Evolutionary conservation across 768 basidiomycete genomes (phyloP).

Genomic region (Postia placenta): DNA sequence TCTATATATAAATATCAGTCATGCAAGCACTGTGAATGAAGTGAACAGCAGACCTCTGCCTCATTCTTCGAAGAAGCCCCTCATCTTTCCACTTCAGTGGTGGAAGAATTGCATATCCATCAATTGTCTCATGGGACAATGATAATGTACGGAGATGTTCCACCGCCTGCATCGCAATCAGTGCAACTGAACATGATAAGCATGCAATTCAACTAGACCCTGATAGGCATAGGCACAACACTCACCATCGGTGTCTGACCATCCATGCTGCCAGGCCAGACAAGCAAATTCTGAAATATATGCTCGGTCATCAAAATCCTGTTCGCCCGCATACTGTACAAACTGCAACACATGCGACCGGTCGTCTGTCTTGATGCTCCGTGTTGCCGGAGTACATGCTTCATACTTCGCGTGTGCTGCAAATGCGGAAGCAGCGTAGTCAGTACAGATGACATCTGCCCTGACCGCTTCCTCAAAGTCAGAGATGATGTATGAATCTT

Average conservation of each 20-base stretch:
- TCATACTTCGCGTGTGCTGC: conserved; percentile 33
- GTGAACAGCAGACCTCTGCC: background rate
- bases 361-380: conserved; percentile 21
- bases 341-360: conserved; percentile 21
- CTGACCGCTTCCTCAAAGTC: background rate
- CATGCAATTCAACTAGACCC: background rate
- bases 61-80: conserved; percentile 2
- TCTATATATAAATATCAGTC: background rate
- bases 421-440: background rate
- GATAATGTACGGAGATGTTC: conserved; percentile 27
- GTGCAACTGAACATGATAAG: conserved; percentile 31
- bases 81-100: background rate
- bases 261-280: conserved; percentile 29
- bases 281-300: conserved; percentile 25
- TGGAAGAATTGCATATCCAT: conserved; percentile 1
- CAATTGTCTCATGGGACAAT: background rate
- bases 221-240: background rate
- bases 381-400: conserved; percentile 38
- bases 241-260: conserved; percentile 45
- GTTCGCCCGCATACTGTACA: conserved; percentile 44
- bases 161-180: conserved; percentile 41
- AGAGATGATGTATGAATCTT: background rate
- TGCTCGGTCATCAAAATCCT: conserved; percentile 24
- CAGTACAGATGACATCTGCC: background rate
- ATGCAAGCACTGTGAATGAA: background rate